A percentile compares a stretch with the other conserved stretches of the same genome.
Evolutionary conservation across 192 early-diverging fungal genomes (phyloP).

Genomic region (Coemansia sp.): DNA sequence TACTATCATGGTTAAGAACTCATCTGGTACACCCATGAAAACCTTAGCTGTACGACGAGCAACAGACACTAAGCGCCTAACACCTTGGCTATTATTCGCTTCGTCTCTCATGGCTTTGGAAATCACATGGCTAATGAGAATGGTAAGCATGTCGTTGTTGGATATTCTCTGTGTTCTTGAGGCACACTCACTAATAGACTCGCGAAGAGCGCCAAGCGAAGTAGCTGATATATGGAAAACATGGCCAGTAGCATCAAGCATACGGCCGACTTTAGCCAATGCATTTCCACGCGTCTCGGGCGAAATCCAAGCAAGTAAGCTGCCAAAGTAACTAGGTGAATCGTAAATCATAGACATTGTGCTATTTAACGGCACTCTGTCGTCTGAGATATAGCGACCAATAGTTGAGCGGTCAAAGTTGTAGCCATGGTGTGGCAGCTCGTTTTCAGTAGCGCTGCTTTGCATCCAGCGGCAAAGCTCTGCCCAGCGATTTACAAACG

Average conservation of each 20-base stretch:
- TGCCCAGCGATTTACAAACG: slow-evolving; percentile 28
- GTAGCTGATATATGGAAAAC: slow-evolving; percentile 15
- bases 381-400: slow-evolving; percentile 15
- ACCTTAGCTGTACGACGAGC: background rate
- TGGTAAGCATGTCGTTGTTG: slow-evolving; percentile 25
- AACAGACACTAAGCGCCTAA: too few relatives aligned
- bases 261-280: background rate
- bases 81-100: too few relatives aligned
- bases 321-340: slow-evolving; percentile 6
- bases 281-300: slow-evolving; percentile 10
- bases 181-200: background rate
- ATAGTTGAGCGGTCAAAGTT: slow-evolving; percentile 36
- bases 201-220: slow-evolving; percentile 1
- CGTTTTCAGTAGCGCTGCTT: background rate
- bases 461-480: slow-evolving; percentile 12
- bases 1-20: slow-evolving; percentile 12
- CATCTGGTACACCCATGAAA: background rate
- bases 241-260: slow-evolving; percentile 5
- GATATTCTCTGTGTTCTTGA: background rate
- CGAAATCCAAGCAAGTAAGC: slow-evolving; percentile 11
- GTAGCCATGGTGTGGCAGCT: background rate
- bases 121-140: slow-evolving; percentile 5
- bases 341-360: slow-evolving; percentile 17
- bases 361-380: slow-evolving; percentile 6
- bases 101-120: background rate